These are phyloP conservation scores for Fraxinus cuspidata DNA, from an alignment of 257 asterid species.

Conservation along the genomic window DNA sequence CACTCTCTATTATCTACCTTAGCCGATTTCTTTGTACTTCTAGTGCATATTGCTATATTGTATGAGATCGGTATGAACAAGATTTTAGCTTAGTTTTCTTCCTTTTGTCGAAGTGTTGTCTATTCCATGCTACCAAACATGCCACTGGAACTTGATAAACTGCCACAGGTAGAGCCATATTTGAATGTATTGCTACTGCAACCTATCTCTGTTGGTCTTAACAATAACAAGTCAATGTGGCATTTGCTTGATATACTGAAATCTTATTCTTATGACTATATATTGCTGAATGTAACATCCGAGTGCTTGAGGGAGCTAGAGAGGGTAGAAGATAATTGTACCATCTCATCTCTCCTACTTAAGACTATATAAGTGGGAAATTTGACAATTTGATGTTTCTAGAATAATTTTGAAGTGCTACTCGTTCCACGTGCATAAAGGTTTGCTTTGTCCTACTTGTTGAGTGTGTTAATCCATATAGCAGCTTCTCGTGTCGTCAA, in stretches of 20 bases:
- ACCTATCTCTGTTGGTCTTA: neutral
- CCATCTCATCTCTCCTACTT: neutral
- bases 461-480: neutral
- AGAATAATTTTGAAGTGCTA: neutral
- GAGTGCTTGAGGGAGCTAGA: neutral
- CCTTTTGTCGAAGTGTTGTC: neutral
- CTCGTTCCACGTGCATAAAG: neutral
- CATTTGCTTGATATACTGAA: neutral
- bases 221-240: neutral
- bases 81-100: neutral
- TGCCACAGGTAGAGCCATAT: neutral
- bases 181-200: neutral
- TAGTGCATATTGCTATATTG: no score
- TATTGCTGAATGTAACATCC: neutral
- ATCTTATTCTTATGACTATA: neutral
- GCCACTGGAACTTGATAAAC: neutral
- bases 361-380: neutral
- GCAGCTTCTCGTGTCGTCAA: neutral
- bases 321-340: neutral
- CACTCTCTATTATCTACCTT: neutral
- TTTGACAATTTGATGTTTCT: neutral
- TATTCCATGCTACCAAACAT: neutral
- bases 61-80: no score
- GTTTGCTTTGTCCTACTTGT: neutral
- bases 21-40: no score